A percentile compares a stretch with the other conserved stretches of the same genome.
phyloP scores from a whole-genome alignment of 2,329 filamentous ascomycete species.

The Leptographium radiaticola region DNA sequence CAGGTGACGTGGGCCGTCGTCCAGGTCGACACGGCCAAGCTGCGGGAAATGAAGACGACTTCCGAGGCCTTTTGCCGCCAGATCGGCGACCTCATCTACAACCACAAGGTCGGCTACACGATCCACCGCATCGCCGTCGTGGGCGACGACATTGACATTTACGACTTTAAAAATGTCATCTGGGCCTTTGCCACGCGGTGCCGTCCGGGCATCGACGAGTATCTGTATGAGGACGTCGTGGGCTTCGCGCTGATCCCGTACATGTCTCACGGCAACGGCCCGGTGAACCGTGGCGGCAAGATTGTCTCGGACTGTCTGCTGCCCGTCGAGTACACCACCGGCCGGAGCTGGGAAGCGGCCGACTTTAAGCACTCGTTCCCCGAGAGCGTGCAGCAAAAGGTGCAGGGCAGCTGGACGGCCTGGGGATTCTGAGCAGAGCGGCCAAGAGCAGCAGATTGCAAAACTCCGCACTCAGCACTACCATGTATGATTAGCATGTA shows the following conservation, averaged over 20 bases:
- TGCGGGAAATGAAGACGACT: slow-evolving; percentile 40
- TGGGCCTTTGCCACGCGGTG: slow-evolving; percentile 36
- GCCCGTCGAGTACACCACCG: slow-evolving; percentile 26
- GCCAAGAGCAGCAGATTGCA: background rate
- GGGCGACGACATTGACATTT: slow-evolving; percentile 36
- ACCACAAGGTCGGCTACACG: slow-evolving; percentile 26
- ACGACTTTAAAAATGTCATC: slow-evolving; percentile 30
- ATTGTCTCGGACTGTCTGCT: slow-evolving; percentile 31
- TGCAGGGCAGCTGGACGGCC: slow-evolving; percentile 20
- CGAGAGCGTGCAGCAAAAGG: slow-evolving; percentile 23
- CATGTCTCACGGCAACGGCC: slow-evolving; percentile 27
- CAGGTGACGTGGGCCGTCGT: slow-evolving; percentile 36
- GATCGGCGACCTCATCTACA: slow-evolving; percentile 29
- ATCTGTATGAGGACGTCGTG: slow-evolving; percentile 28
- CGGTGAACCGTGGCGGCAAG: slow-evolving; percentile 25
- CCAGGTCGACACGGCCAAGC: slow-evolving; percentile 42
- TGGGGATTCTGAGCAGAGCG: background rate
- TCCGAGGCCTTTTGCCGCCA: slow-evolving; percentile 22
- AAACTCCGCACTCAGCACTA: background rate
- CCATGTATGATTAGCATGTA: too few relatives aligned
- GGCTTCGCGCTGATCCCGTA: slow-evolving; percentile 33
- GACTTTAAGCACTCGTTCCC: slow-evolving; percentile 24
- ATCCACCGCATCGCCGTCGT: slow-evolving; percentile 32
- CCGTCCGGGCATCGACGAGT: slow-evolving; percentile 28
- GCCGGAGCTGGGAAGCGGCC: slow-evolving; percentile 18